Percentiles rank a stretch among this genome's conserved stretches.
Conservation (phyloP, 1,139 yeast genomes). For the Zygoascus sp. region DNA sequence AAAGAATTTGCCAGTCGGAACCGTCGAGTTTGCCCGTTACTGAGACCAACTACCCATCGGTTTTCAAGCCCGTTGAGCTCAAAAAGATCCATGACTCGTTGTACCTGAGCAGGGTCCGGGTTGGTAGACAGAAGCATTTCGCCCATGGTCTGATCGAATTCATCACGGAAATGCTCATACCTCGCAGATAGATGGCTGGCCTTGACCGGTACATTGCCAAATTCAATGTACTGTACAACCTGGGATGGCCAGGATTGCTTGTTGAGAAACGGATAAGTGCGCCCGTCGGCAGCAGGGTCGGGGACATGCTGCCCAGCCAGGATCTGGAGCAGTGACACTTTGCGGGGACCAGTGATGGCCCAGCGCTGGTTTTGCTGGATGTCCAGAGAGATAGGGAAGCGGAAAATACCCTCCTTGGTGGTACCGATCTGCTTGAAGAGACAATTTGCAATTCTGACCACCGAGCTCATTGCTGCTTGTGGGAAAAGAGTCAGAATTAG, state of each 20-base stretch:
- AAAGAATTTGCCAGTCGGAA: slow-evolving; percentile 79
- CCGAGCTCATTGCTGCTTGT: slow-evolving; percentile 2
- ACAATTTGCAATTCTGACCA: slow-evolving; percentile 23
- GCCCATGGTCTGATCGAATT: slow-evolving; percentile 71
- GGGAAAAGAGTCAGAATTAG: background rate
- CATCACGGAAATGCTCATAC: slow-evolving; percentile 80
- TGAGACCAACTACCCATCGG: slow-evolving; percentile 79
- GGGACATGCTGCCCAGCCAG: slow-evolving; percentile 47
- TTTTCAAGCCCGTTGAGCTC: slow-evolving; percentile 53
- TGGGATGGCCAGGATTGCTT: slow-evolving; percentile 43
- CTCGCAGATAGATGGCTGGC: slow-evolving; percentile 84
- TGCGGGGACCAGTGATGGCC: slow-evolving; percentile 50
- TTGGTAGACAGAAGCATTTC: slow-evolving; percentile 45
- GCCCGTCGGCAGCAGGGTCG: slow-evolving; percentile 47
- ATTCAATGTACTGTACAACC: slow-evolving; percentile 53
- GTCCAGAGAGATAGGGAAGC: slow-evolving; percentile 30
- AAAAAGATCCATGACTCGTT: slow-evolving; percentile 46
- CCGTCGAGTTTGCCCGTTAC: slow-evolving; percentile 91
- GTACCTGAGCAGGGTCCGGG: slow-evolving; percentile 35
- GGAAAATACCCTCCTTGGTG: slow-evolving; percentile 20
- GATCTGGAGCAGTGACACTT: slow-evolving; percentile 41
- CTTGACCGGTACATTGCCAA: slow-evolving; percentile 52
- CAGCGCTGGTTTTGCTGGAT: slow-evolving; percentile 40
- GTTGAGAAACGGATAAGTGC: slow-evolving; percentile 53
- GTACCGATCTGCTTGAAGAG: slow-evolving; percentile 22